These are phyloP conservation scores for Chaetomium cochliodes DNA, from an alignment of 495 filamentous ascomycete species.

Conservation along the genomic window DNA sequence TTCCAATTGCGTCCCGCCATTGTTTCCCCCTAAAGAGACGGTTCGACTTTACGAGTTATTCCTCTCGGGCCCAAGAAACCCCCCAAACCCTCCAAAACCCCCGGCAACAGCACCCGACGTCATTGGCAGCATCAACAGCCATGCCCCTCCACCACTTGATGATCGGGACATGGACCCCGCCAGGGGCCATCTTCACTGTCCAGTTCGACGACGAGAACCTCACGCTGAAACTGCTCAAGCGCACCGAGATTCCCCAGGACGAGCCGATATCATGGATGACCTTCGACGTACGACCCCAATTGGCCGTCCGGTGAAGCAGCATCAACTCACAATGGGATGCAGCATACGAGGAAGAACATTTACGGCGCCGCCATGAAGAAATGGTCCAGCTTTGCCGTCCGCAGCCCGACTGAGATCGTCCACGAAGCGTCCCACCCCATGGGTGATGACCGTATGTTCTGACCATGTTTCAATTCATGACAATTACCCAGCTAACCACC, in stretches of 20 bases:
- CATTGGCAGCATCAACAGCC: slow-evolving; percentile 25
- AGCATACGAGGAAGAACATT: slow-evolving; percentile 77
- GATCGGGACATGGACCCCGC: slow-evolving; percentile 81
- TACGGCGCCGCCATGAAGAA: slow-evolving; percentile 89
- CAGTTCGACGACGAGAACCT: slow-evolving; percentile 76
- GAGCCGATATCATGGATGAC: slow-evolving; percentile 92
- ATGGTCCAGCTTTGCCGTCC: slow-evolving; percentile 76
- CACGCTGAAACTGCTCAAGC: slow-evolving; percentile 68
- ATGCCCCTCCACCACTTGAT: slow-evolving; percentile 78
- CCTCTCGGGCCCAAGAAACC: slow-evolving; percentile 1
- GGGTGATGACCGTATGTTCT: slow-evolving; percentile 47
- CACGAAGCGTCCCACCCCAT: slow-evolving; percentile 73
- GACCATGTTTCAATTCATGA: background rate
- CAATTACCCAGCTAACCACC: background rate
- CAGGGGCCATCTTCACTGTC: slow-evolving; percentile 81
- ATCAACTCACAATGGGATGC: slow-evolving; percentile 32
- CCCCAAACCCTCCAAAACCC: slow-evolving; percentile 1
- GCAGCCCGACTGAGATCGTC: slow-evolving; percentile 72
- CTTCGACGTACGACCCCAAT: slow-evolving; percentile 60
- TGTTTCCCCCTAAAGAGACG: background rate
- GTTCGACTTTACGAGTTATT: background rate
- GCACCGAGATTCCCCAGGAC: slow-evolving; percentile 72
- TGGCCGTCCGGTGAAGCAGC: background rate
- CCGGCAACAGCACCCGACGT: slow-evolving; percentile 23
- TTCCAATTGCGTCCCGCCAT: background rate